Percentiles rank a stretch among this genome's conserved stretches.
Conservation (phyloP, 2,329 filamentous ascomycete genomes). For the Mycocentrospora acerina region DNA sequence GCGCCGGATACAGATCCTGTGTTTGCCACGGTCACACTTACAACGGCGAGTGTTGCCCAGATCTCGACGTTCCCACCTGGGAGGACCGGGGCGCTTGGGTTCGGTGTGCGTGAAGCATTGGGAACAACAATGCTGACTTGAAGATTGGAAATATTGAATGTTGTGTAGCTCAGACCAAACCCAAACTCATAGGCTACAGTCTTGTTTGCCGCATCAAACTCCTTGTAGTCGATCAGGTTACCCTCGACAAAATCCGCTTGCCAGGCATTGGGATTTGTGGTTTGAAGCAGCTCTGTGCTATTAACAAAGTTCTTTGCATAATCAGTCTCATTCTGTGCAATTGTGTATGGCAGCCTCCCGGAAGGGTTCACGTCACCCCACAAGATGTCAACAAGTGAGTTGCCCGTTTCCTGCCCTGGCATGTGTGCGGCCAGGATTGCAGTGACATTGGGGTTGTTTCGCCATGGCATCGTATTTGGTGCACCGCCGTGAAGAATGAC, state of each 20-base stretch:
- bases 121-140: slow-evolving; percentile 53
- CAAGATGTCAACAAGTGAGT: slow-evolving; percentile 52
- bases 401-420: slow-evolving; percentile 45
- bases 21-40: slow-evolving; percentile 69
- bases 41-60: slow-evolving; percentile 69
- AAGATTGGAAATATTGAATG: slow-evolving; percentile 62
- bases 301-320: slow-evolving; percentile 55
- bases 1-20: slow-evolving; percentile 59
- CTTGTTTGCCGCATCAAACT: slow-evolving; percentile 47
- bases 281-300: slow-evolving; percentile 34
- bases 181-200: slow-evolving; percentile 40
- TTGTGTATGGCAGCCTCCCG: slow-evolving; percentile 83
- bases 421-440: slow-evolving; percentile 47
- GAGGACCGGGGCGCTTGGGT: slow-evolving; percentile 43
- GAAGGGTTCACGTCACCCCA: slow-evolving; percentile 77
- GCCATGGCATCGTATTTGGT: slow-evolving; percentile 45
- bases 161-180: slow-evolving; percentile 43
- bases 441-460: slow-evolving; percentile 46
- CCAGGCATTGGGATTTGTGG: slow-evolving; percentile 43
- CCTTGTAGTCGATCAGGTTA: slow-evolving; percentile 56
- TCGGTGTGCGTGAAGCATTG: slow-evolving; percentile 63
- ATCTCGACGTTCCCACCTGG: slow-evolving; percentile 51
- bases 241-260: slow-evolving; percentile 56
- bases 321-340: slow-evolving; percentile 70
- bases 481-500: slow-evolving; percentile 51